phyloP scores from a whole-genome alignment of 495 filamentous ascomycete species.

The Amorphotheca resinae region DNA sequence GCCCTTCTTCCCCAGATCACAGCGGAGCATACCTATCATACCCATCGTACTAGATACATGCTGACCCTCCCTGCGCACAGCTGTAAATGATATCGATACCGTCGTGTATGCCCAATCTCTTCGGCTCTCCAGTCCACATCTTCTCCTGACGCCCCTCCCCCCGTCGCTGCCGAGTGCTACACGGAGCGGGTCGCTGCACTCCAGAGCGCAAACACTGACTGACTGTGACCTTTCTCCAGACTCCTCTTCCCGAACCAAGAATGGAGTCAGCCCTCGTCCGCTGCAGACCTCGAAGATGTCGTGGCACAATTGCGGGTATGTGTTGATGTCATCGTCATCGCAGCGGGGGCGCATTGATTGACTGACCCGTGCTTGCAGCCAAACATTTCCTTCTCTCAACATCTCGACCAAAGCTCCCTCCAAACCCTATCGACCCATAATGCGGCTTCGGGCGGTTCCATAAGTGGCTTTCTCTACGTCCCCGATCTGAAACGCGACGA shows the following conservation, averaged over 20 bases:
- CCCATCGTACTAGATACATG: too few species aligned
- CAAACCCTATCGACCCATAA: constrained; percentile 58
- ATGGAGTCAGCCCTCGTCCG: constrained; percentile 9
- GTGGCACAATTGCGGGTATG: constrained; percentile 16
- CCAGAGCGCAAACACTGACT: constrained; percentile 3
- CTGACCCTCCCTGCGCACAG: too few species aligned
- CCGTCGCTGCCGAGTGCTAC: too few species aligned
- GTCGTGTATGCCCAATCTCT: constrained; percentile 12
- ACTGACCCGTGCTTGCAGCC: constrained; percentile 28
- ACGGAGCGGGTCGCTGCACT: too few species aligned
- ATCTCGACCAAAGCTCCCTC: constrained; percentile 40
- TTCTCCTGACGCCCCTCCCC: not conserved
- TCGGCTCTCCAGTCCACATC: not conserved
- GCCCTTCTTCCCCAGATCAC: not conserved
- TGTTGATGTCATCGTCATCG: not conserved
- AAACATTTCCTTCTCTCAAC: constrained; percentile 51
- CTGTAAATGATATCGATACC: constrained; percentile 16
- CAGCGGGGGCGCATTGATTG: constrained; percentile 4
- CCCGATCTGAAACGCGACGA: constrained; percentile 47
- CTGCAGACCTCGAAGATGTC: constrained; percentile 1
- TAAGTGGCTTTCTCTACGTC: constrained; percentile 71
- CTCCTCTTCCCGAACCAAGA: constrained; percentile 16
- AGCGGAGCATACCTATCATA: not conserved
- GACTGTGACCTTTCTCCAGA: constrained; percentile 8
- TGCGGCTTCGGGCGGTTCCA: constrained; percentile 38